phyloP scores from a whole-genome alignment of 495 filamentous ascomycete species.

The Clohesyomyces aquaticus region DNA sequence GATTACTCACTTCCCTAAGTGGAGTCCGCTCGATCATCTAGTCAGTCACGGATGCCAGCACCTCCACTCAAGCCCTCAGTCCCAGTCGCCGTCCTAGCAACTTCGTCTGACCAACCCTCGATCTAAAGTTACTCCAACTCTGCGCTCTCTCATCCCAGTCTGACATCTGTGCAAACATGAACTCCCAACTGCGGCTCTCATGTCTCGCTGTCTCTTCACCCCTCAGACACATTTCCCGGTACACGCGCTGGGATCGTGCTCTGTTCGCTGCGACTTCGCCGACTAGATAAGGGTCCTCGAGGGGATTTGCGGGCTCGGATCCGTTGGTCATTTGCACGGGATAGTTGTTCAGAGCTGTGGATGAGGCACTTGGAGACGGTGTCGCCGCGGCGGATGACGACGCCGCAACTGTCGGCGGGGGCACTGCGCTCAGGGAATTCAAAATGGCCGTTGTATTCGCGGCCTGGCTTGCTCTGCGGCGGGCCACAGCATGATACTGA shows the following conservation, averaged over 20 bases:
- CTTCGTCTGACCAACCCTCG: slow-evolving; percentile 32
- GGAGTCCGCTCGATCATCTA: too few species aligned
- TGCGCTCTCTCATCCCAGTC: slow-evolving; percentile 44
- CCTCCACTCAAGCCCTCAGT: slow-evolving; percentile 21
- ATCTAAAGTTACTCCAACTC: slow-evolving; percentile 39
- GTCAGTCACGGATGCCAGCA: too few species aligned
- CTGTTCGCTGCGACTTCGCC: slow-evolving; percentile 40
- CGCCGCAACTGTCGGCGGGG: slow-evolving; percentile 11
- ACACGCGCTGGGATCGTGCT: slow-evolving; percentile 34
- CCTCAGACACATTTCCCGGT: slow-evolving; percentile 42
- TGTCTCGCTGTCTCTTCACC: slow-evolving; percentile 36
- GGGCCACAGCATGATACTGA: slow-evolving; percentile 41
- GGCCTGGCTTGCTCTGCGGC: slow-evolving; percentile 38
- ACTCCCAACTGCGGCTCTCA: slow-evolving; percentile 45
- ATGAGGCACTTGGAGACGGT: slow-evolving; percentile 12
- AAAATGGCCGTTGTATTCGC: slow-evolving; percentile 33
- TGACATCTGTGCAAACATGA: slow-evolving; percentile 46
- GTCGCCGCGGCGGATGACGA: not conserved
- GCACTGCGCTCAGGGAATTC: slow-evolving; percentile 31
- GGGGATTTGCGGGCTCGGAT: slow-evolving; percentile 27
- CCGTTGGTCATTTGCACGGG: slow-evolving; percentile 13
- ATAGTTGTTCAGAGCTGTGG: slow-evolving; percentile 20
- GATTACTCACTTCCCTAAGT: too few species aligned
- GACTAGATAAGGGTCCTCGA: slow-evolving; percentile 44
- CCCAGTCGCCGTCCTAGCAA: slow-evolving; percentile 34